These are phyloP conservation scores for Gleditsia sinensis DNA, from an alignment of 306 rosid genomes.

Conservation along the genomic window DNA sequence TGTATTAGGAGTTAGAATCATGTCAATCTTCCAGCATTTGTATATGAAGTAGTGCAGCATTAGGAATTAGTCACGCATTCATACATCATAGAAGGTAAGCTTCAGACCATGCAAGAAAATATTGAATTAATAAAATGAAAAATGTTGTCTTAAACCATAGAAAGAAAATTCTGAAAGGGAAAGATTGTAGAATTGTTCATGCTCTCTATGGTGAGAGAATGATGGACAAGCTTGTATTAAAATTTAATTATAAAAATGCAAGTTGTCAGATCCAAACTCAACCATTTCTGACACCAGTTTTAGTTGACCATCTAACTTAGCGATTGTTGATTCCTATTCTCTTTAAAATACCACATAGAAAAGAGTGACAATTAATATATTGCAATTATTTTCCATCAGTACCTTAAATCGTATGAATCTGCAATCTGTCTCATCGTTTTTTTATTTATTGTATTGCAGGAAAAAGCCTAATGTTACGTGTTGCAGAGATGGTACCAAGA, in stretches of 20 bases:
- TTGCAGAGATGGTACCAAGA: conserved; percentile 85
- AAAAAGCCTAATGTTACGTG: conserved; percentile 65
- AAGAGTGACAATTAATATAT: neutral
- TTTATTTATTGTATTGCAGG: conserved; percentile 49
- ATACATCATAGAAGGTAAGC: neutral
- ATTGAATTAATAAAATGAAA: neutral
- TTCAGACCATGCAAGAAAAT: neutral
- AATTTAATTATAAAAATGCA: neutral
- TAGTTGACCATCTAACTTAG: neutral
- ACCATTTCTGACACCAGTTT: neutral
- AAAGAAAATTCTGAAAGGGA: neutral
- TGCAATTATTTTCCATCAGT: neutral
- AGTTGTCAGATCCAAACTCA: neutral
- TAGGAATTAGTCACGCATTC: neutral
- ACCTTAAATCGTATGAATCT: neutral
- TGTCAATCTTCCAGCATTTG: neutral
- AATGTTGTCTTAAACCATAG: neutral
- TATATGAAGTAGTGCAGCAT: neutral
- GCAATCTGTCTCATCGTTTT: neutral
- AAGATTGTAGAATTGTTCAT: neutral
- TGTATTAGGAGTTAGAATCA: neutral
- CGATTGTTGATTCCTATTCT: neutral
- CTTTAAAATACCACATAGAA: neutral
- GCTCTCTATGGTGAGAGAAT: neutral
- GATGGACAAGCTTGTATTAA: neutral